Evolutionary conservation across 1,284 basidiomycete species (phyloP), one percentile per base, ranked within the genome.

Genomic region (Ceratorhiza oryzae-sativae): DNA sequence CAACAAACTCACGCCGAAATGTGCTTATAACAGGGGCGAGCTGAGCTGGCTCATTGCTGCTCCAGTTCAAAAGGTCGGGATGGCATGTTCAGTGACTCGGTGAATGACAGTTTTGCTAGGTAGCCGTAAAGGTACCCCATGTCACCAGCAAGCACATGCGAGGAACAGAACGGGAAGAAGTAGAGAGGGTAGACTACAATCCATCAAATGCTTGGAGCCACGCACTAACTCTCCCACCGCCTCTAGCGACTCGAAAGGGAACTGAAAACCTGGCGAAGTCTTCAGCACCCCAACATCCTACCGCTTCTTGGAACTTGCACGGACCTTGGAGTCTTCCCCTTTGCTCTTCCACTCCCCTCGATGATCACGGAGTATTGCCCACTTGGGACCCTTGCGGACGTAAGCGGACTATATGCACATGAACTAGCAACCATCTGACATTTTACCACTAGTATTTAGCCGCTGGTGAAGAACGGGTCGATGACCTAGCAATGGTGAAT

Each of bases 221-320:
- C 8, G 30, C 20, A 55, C 27, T 15, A 13, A 42, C 41, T 27
- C 41, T 1, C n/a, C 13, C 27, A 41, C 6, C 23, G 15, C 10
- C 34, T 34, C 12, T 46, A 74, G 73, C 45, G 73, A 25, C 65
- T 74, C 42, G 71, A 53, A 18, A 41, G 71, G 39, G 73, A 74
- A 59, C 45, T 74, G n/a, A 68, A 71, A 48, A 70, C 65, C n/a
- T 74, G 73, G 73, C 46, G 71, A 13, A 48, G 42, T 25, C 62
- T 72, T 36, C 55, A 48, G 23, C 73, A 74, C 32, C 58, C 61
- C 6, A 74, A 74, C 45, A 74, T 74, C 32, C 71, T 74, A 25
- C 71, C 71, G 61, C 51, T 74, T 8, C 56, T 74, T 18, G 73
- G 73, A 45, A 68, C 65, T 46, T 68, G 51, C 20, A 68, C 65